Percentiles rank a stretch among this genome's conserved stretches.
phyloP scores from a whole-genome alignment of 495 filamentous ascomycete species.

The Acidiella bohemica region DNA sequence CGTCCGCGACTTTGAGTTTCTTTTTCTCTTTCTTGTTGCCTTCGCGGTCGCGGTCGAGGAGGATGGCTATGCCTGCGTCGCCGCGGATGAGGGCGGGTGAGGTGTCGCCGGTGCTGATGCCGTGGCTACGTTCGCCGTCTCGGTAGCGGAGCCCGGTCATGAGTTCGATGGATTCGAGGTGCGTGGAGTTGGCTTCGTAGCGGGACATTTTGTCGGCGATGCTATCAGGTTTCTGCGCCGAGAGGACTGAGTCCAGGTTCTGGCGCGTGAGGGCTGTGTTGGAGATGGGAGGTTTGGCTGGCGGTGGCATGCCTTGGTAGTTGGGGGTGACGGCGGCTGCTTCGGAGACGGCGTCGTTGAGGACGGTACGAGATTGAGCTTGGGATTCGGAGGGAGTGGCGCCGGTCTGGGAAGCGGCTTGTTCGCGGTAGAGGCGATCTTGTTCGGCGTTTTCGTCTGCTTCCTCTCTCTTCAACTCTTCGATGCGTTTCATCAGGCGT shows the following conservation, averaged over 20 bases:
- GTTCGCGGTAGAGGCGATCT: constrained; percentile 27
- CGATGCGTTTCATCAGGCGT: constrained; percentile 67
- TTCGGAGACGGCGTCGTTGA: not conserved
- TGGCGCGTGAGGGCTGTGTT: constrained; percentile 59
- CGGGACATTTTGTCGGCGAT: constrained; percentile 65
- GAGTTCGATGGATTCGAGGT: constrained; percentile 85
- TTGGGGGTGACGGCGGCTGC: constrained; percentile 2
- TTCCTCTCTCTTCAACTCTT: constrained; percentile 74
- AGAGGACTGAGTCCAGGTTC: constrained; percentile 65
- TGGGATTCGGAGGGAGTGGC: constrained; percentile 29
- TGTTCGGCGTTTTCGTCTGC: constrained; percentile 54
- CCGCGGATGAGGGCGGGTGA: constrained; percentile 71
- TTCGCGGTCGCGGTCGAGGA: constrained; percentile 48
- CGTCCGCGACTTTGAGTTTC: constrained; percentile 76
- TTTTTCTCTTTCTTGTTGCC: constrained; percentile 79
- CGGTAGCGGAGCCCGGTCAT: constrained; percentile 79
- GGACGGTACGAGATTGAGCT: not conserved
- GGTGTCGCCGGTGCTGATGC: constrained; percentile 73
- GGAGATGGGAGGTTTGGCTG: constrained; percentile 46
- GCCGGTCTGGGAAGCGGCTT: constrained; percentile 1
- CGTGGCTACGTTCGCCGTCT: constrained; percentile 77
- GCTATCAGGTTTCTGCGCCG: constrained; percentile 53
- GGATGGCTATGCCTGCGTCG: constrained; percentile 73
- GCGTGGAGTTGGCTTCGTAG: constrained; percentile 52
- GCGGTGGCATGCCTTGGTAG: constrained; percentile 50